Evolutionary conservation across 148 eudicot species (phyloP), one percentile per base, ranked within the genome.

Genomic region (Oxyria digyna): DNA sequence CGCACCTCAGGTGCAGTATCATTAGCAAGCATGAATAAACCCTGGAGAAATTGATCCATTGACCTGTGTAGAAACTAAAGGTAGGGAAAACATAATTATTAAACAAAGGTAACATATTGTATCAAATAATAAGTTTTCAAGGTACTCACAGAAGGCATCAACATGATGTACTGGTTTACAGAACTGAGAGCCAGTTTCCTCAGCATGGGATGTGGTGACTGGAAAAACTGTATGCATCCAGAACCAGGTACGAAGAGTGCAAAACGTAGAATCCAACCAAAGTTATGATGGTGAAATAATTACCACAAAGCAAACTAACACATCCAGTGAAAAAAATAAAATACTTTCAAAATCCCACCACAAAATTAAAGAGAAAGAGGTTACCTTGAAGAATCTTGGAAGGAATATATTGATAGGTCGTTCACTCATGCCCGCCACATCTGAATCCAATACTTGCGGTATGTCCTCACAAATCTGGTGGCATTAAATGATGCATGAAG

Each of bases 371-470:
- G 38, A 35, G 12, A 55, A 20, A 24, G 23, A 13, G 67, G 33
- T 66, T 71, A 94, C 99, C 89, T 83, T 84, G 67, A 90, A 85
- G 63, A 94, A 80, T 83, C 88, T 90, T 59, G 99, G 99, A 75
- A 94, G 83, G 65, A 94, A 87, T 29, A 89, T 75, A 75, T 88
- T 87, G 72, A 94, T 88, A 63, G 99, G 99, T 21, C 96, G 82
- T 71, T 94, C 99, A 63, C 85, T 74, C 86, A 84, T 76, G 72
- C 96, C 97, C 40, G 99, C 82, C 65, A 86, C 85, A 67, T 94
- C 99, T 67, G 91, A 79, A 78, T 94, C 97, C 71, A 94, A 91
- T 75, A 90, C 83, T 80, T 90, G 97, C 14, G 99, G 99, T 37
- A 83, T 75, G 75, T 94, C 99, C 77, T 94, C 99, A 78, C 99